phyloP scores from a whole-genome alignment of 202 grass and related monocot species.

The Schoenoplectus tabernaemontani region DNA sequence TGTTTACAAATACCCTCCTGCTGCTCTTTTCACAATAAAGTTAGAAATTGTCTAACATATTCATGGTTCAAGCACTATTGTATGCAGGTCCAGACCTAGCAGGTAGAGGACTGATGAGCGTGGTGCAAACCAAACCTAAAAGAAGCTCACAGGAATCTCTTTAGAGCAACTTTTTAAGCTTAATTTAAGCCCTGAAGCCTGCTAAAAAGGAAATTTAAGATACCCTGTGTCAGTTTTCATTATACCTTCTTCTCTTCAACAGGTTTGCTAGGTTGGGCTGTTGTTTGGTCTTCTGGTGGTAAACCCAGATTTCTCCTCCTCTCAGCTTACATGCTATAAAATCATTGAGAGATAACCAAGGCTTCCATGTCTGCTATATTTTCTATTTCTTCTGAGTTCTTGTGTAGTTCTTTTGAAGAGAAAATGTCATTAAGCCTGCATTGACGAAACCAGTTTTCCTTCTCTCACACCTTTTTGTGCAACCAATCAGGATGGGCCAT shows the following conservation, averaged over 20 bases:
- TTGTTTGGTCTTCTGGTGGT: conserved; percentile 55
- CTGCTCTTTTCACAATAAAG: background rate
- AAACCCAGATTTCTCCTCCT: conserved; percentile 84
- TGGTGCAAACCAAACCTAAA: background rate
- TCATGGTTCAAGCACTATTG: background rate
- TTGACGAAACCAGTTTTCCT: conserved; percentile 85
- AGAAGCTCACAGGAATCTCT: background rate
- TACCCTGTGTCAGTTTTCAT: background rate
- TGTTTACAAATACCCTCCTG: too few species aligned
- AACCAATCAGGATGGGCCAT: conserved; percentile 96
- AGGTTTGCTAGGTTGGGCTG: conserved; percentile 49
- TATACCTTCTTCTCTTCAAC: conserved; percentile 73
- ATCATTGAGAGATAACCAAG: background rate
- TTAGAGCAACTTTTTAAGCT: background rate
- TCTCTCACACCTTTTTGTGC: conserved; percentile 94
- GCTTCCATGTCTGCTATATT: conserved; percentile 67
- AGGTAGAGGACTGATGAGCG: background rate
- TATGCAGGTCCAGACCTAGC: background rate
- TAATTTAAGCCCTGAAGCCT: background rate
- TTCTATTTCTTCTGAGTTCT: conserved; percentile 33
- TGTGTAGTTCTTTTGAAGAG: conserved; percentile 41
- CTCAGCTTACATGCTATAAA: conserved; percentile 54
- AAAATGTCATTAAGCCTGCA: conserved; percentile 87
- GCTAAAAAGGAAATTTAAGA: background rate
- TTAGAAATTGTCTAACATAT: background rate